Base-by-base conservation (phyloP, 139 green algal species). In the Micractinium conductrix region DNA sequence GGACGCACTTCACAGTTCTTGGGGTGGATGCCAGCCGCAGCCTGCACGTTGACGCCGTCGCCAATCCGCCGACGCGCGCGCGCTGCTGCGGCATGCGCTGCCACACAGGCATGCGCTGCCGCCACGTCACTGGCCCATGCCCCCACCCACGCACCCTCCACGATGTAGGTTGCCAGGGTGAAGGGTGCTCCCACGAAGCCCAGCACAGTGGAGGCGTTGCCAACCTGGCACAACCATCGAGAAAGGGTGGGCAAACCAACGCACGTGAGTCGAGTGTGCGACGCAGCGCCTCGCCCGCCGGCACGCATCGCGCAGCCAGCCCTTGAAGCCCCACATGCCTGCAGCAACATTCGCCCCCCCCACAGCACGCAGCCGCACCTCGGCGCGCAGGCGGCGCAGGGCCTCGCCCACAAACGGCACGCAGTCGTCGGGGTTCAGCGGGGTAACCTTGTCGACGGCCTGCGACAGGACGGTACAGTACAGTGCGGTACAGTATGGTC, bases 161-260 rank as follows among this genome's bases (percentile, higher is more conserved):
- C 90, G 83, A 99, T 98, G 92, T 99, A 99, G 62, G 93, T 96
- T 37, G 96, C 96, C 58, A 99, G 91, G 0, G 96, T 99, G 92
- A 97, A 99, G 70, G 96, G 96, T 0, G 96, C 95, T 16, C 96
- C 96, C 63, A 97, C 94, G 87, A 99, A 99, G 80, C 96, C 96
- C 50, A 99, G 92, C 78, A 99, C 91, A 16, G 96, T 86, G 14
- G 94, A 88, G 60, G 90, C 84, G 69, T 94, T 95, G 80, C 91
- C 92, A 1, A 95, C 89, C 80, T 96, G 44, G 90, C 71, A 97
- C 1, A 7, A n/a, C n/a, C n/a, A n/a, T n/a, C n/a, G n/a, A n/a
- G n/a, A n/a, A n/a, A 42, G 9, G 7, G 65, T 12, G 33, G 65
- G 35, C 30, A 44, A 17, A 24, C 35, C 35, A 73, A 33, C n/a